A percentile compares a stretch with the other conserved stretches of the same genome.
Evolutionary conservation across 2,329 filamentous ascomycete genomes (phyloP).

Genomic region (Teratosphaeriaceae sp.): DNA sequence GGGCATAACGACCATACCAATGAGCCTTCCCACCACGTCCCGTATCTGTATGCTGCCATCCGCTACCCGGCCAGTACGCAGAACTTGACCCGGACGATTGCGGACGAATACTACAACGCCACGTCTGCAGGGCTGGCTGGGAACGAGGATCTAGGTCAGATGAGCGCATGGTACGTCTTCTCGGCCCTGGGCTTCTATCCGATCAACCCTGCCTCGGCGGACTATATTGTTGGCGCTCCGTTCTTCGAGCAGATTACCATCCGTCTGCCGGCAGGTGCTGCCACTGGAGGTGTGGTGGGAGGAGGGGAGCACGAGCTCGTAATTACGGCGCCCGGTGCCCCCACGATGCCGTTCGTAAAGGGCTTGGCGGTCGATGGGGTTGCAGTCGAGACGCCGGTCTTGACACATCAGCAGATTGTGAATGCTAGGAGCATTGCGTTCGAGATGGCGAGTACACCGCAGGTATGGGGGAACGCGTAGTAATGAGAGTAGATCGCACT

Average conservation of each 20-base stretch:
- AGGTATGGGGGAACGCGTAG: conserved; percentile 23
- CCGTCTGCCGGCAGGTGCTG: conserved; percentile 29
- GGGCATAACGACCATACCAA: conserved; percentile 45
- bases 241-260: conserved; percentile 42
- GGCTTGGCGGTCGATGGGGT: conserved; percentile 37
- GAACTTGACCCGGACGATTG: conserved; percentile 33
- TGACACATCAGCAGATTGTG: conserved; percentile 38
- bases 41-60: conserved; percentile 41
- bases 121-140: conserved; percentile 41
- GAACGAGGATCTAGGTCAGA: conserved; percentile 46
- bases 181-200: conserved; percentile 44
- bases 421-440: conserved; percentile 35
- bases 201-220: conserved; percentile 38
- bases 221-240: conserved; percentile 41
- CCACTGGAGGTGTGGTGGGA: conserved; percentile 21
- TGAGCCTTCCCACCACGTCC: conserved; percentile 43
- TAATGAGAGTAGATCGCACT: background rate
- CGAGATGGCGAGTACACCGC: conserved; percentile 39
- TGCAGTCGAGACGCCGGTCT: conserved; percentile 27
- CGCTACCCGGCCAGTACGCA: conserved; percentile 36
- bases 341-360: conserved; percentile 36
- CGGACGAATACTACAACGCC: conserved; percentile 39
- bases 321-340: conserved; percentile 37
- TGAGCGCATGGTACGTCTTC: conserved; percentile 46
- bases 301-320: conserved; percentile 26